Conservation (phyloP, 768 basidiomycete genomes). For the Russula brevipes region DNA sequence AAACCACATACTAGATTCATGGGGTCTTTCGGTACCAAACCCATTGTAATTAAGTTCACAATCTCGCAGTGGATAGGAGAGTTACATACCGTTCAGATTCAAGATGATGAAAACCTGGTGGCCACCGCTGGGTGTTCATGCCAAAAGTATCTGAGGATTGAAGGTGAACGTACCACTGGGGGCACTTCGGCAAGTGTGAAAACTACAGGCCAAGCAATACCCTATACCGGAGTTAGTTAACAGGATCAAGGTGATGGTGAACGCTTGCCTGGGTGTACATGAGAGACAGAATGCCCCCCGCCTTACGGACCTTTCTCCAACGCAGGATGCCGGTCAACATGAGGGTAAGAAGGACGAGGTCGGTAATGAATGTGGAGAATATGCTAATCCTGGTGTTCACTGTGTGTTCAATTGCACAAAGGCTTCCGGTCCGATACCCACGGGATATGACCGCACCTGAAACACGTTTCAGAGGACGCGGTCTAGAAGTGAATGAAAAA, state of each 20-base stretch:
- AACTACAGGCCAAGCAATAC: constrained; percentile 1
- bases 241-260: neutral
- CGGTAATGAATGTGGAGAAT: neutral
- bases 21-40: neutral
- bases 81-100: constrained; percentile 9
- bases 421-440: neutral
- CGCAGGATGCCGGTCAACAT: constrained; percentile 8
- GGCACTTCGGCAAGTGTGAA: constrained; percentile 1
- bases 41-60: neutral
- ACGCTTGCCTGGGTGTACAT: constrained; percentile 1
- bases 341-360: neutral
- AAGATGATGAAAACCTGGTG: neutral
- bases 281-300: neutral
- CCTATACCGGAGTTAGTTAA: neutral
- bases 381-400: neutral
- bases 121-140: neutral
- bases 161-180: neutral
- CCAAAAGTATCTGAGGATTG: neutral
- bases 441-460: neutral
- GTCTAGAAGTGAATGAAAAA: neutral
- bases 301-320: neutral
- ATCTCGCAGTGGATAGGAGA: neutral
- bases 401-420: neutral
- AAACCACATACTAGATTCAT: constrained; percentile 6
- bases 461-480: neutral